Evolutionary conservation across 306 rosid species (phyloP).

Genomic region (Malus sieversii): DNA sequence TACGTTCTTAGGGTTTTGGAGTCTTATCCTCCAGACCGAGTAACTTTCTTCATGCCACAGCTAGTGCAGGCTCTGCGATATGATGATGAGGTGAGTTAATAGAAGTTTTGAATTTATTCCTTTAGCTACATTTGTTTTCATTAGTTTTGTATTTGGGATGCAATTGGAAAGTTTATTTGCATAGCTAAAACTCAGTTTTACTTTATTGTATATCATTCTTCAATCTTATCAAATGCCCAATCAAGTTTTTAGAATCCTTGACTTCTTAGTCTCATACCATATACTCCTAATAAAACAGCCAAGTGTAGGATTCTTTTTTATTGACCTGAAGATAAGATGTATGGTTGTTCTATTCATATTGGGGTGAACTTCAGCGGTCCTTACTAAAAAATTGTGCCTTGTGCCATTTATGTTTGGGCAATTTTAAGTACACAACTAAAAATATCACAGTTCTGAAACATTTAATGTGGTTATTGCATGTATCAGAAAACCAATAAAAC

Average conservation of each 20-base stretch:
- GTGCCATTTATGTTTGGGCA: neutral
- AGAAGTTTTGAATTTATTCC: neutral
- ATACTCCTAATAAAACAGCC: neutral
- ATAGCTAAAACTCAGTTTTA: neutral
- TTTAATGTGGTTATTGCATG: neutral
- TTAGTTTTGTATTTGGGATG: neutral
- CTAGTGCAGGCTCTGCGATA: conserved; percentile 90
- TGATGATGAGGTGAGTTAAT: conserved; percentile 73
- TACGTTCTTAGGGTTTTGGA: conserved; percentile 92
- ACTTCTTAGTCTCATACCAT: neutral
- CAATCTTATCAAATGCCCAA: neutral
- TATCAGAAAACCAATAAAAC: neutral
- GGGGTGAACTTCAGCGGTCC: neutral
- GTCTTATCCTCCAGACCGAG: conserved; percentile 91
- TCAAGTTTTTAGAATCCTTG: neutral
- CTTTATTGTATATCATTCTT: neutral
- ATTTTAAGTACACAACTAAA: neutral
- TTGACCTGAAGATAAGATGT: neutral
- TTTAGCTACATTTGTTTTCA: neutral
- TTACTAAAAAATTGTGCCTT: neutral
- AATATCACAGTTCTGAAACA: neutral
- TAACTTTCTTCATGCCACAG: conserved; percentile 97
- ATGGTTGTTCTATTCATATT: neutral
- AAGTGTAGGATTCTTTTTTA: neutral
- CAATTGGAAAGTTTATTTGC: neutral